Evolutionary conservation across 2,329 filamentous ascomycete species (phyloP).

Genomic region (Biscogniauxia sp.): DNA sequence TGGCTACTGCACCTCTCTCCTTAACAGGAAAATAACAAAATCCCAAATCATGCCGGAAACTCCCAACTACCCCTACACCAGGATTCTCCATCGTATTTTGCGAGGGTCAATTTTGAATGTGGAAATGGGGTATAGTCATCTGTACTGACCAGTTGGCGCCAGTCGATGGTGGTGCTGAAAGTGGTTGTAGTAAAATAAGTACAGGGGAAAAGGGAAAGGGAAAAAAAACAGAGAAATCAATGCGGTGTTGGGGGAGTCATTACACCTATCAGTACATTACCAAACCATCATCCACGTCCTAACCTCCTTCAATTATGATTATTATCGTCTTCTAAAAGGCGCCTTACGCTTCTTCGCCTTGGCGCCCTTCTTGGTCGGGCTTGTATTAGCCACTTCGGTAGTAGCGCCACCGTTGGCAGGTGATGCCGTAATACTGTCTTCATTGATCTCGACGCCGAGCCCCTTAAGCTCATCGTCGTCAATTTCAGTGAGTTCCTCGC

Average conservation of each 20-base stretch:
- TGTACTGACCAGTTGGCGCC: not conserved
- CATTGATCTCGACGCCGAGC: conserved; percentile 54
- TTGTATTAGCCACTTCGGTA: conserved; percentile 19
- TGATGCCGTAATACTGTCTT: conserved; percentile 44
- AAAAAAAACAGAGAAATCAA: conserved; percentile 5
- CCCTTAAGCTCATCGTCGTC: conserved; percentile 87
- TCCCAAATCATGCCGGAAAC: conserved; percentile 1
- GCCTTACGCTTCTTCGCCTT: conserved; percentile 29
- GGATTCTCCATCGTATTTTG: not conserved
- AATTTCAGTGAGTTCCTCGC: conserved; percentile 86
- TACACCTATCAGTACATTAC: conserved; percentile 14
- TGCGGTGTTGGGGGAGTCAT: not conserved
- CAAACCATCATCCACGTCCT: conserved; percentile 2
- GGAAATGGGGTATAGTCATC: not conserved
- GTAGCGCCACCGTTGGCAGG: conserved; percentile 23
- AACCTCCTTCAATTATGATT: conserved; percentile 4
- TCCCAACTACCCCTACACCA: not conserved
- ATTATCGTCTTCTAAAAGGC: conserved; percentile 24
- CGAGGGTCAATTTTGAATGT: not conserved
- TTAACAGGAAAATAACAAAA: conserved; percentile 7
- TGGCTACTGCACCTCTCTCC: conserved; percentile 3
- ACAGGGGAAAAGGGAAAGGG: conserved; percentile 15
- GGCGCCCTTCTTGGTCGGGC: conserved; percentile 26
- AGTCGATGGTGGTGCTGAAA: not conserved
- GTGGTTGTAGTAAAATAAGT: conserved; percentile 19